A percentile compares a stretch with the other conserved stretches of the same genome.
Evolutionary conservation across 2,329 filamentous ascomycete genomes (phyloP).

Genomic region (Sphaerostilbella broomeana): DNA sequence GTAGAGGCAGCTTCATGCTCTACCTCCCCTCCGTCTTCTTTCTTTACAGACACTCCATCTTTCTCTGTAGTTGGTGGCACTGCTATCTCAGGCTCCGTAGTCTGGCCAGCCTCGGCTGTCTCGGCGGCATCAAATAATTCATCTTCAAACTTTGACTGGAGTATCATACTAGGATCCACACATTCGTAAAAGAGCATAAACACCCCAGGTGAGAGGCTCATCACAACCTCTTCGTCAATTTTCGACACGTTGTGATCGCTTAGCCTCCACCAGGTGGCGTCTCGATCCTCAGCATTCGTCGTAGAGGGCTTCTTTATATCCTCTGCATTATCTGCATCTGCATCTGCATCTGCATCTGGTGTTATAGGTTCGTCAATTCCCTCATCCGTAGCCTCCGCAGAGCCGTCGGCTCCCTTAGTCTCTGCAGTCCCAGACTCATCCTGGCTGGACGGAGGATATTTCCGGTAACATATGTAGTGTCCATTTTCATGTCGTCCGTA

Average conservation of each 20-base stretch:
- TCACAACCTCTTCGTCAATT: constrained; percentile 65
- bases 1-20: background rate
- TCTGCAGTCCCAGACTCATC: constrained; percentile 1
- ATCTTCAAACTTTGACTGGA: constrained; percentile 24
- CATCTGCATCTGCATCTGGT: constrained; percentile 2
- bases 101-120: constrained; percentile 10
- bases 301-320: background rate
- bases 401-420: background rate
- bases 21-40: constrained; percentile 2
- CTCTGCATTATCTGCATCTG: background rate
- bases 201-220: constrained; percentile 66
- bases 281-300: background rate
- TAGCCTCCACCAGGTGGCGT: constrained; percentile 72
- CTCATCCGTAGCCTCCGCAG: background rate
- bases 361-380: constrained; percentile 8
- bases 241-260: constrained; percentile 80
- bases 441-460: constrained; percentile 43
- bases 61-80: constrained; percentile 2
- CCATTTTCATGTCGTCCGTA: constrained; percentile 89
- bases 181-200: constrained; percentile 98
- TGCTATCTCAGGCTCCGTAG: too few relatives aligned
- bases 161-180: constrained; percentile 47
- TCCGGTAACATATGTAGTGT: constrained; percentile 88
- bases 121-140: constrained; percentile 20
- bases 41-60: too few relatives aligned